These are phyloP conservation scores for Melanopsichium pennsylvanicum DNA, from an alignment of 1,284 basidiomycete species.

Conservation along the genomic window DNA sequence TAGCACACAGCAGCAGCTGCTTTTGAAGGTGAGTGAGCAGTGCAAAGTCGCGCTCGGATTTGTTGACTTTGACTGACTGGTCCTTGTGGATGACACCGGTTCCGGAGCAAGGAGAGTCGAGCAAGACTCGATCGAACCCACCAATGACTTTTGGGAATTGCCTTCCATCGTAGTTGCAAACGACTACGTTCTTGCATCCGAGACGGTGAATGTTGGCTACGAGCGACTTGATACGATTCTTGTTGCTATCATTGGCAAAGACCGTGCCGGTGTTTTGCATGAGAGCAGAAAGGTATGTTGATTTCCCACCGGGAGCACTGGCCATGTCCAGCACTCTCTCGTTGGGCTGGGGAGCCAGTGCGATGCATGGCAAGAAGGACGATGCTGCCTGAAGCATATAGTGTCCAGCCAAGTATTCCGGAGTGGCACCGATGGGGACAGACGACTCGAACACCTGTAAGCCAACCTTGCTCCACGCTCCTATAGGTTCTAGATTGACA, in stretches of 20 bases:
- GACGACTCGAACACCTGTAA: conserved; percentile 96
- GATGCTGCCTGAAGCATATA: conserved; percentile 99
- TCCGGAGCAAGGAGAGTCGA: conserved; percentile 97
- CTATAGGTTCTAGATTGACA: conserved; percentile 90
- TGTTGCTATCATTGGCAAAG: conserved; percentile 98
- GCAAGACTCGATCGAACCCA: conserved; percentile 92
- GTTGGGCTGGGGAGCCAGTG: conserved; percentile 87
- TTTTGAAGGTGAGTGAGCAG: conserved; percentile 96
- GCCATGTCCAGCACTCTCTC: conserved; percentile 99
- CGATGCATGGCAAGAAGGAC: conserved; percentile 98
- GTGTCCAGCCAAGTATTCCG: conserved; percentile 97
- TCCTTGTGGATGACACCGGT: conserved; percentile 99
- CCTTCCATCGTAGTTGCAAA: conserved; percentile 96
- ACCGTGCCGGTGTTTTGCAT: conserved; percentile 97
- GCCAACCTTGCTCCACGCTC: conserved; percentile 98
- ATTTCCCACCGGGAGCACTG: conserved; percentile 96
- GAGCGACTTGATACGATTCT: conserved; percentile 91
- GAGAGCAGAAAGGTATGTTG: conserved; percentile 74
- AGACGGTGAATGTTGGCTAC: conserved; percentile 95
- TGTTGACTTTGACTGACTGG: conserved; percentile 95
- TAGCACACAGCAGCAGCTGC: conserved; percentile 95
- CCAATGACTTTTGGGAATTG: conserved; percentile 99
- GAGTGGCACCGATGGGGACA: conserved; percentile 91
- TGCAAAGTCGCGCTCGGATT: conserved; percentile 90
- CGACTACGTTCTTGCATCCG: conserved; percentile 97